Evolutionary conservation across 1,139 yeast species (phyloP).

Genomic region (Lodderomyces orthopsilosis): DNA sequence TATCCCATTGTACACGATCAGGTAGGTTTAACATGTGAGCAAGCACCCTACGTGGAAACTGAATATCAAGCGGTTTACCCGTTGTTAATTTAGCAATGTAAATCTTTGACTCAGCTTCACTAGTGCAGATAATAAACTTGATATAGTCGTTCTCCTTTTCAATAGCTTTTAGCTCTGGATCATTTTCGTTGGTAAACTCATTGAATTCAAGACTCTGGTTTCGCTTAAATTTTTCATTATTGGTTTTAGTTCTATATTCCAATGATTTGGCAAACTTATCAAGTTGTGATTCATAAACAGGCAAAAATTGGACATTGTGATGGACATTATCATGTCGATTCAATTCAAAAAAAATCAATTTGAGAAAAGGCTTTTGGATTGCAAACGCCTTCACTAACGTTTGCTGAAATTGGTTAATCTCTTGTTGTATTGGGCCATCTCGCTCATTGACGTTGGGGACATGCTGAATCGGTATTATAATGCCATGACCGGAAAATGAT

Average conservation of each 20-base stretch:
- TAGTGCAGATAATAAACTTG: slow-evolving; percentile 31
- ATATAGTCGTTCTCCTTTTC: slow-evolving; percentile 40
- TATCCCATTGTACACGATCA: slow-evolving; percentile 69
- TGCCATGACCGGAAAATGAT: slow-evolving; percentile 76
- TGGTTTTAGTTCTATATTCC: slow-evolving; percentile 41
- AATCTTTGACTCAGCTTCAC: slow-evolving; percentile 15
- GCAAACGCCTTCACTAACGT: slow-evolving; percentile 47
- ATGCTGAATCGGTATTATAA: slow-evolving; percentile 82
- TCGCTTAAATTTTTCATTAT: slow-evolving; percentile 47
- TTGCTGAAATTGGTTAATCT: slow-evolving; percentile 31
- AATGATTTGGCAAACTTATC: slow-evolving; percentile 33
- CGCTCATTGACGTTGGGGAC: slow-evolving; percentile 36
- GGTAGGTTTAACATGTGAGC: slow-evolving; percentile 59
- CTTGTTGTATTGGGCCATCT: slow-evolving; percentile 15
- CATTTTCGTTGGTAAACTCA: slow-evolving; percentile 24
- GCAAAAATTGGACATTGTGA: slow-evolving; percentile 62
- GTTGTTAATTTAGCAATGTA: slow-evolving; percentile 27
- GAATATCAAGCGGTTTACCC: slow-evolving; percentile 53
- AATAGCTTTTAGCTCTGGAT: slow-evolving; percentile 19
- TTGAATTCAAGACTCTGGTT: slow-evolving; percentile 45
- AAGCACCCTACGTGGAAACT: slow-evolving; percentile 74
- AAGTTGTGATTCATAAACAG: slow-evolving; percentile 46
- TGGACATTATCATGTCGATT: slow-evolving; percentile 58
- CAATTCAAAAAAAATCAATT: slow-evolving; percentile 60
- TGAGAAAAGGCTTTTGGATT: slow-evolving; percentile 30